A percentile compares a stretch with the other conserved stretches of the same genome.
These are phyloP conservation scores for Solanum chaucha DNA, from an alignment of 257 asterid species.

Conservation along the genomic window DNA sequence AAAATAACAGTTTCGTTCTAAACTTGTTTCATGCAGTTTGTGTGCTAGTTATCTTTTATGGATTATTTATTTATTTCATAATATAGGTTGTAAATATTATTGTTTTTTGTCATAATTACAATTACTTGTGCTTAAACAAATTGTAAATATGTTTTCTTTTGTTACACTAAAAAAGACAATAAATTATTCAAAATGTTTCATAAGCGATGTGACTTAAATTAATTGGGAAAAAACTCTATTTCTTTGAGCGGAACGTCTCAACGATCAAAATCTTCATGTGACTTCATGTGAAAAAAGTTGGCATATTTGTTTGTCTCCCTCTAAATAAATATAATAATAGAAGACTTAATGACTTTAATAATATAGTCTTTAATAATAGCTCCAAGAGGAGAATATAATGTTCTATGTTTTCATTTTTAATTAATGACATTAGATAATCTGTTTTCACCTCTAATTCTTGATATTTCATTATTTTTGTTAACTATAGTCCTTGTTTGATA, in stretches of 20 bases:
- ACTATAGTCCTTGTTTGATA: too few species aligned
- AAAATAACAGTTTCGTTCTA: background rate
- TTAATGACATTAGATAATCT: background rate
- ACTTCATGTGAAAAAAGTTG: background rate
- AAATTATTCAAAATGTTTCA: background rate
- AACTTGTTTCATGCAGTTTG: background rate
- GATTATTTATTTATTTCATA: background rate
- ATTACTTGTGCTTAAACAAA: background rate
- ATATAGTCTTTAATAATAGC: background rate
- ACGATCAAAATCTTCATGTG: background rate
- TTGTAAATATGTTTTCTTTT: background rate
- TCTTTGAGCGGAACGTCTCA: background rate
- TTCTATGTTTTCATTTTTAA: background rate
- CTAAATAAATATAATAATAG: background rate
- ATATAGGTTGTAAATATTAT: background rate
- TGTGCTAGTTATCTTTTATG: background rate
- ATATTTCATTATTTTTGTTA: too few species aligned
- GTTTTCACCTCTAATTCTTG: too few species aligned
- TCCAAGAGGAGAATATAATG: background rate
- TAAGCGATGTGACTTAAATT: background rate
- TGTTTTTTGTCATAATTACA: background rate
- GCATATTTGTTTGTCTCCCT: too few species aligned
- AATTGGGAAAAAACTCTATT: background rate
- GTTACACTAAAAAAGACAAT: background rate
- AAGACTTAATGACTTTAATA: background rate